Base-by-base conservation (phyloP, 2,329 filamentous ascomycete species). In the Aureobasidium lini region DNA sequence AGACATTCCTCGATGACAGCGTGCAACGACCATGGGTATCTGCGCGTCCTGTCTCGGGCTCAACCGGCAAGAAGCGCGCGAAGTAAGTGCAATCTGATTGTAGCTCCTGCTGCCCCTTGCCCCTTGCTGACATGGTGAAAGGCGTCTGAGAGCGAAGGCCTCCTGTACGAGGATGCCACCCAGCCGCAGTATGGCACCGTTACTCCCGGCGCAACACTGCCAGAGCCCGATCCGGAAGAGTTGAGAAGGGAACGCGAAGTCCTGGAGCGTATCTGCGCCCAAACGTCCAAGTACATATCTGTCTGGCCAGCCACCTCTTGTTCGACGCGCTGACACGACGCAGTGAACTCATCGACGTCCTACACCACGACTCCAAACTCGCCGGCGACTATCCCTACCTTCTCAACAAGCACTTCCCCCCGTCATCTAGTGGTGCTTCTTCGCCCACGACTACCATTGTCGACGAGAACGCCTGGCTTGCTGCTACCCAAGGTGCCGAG, bases 321-420 rank as follows among this genome's bases (percentile, higher is more conserved):
- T 3, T 29, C 34, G 43, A 39, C 23, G 39, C 34, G 28, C 32
- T 49, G 18, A 44, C 29, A 18, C 16, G 16, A 56, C 69, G 28
- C 62, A 79, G 77, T 67, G 77, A 79, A 64, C 70, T 79, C 68
- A 79, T 79, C 65, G 75, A 79, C 66, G 76, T 78, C 63, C 72
- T 75, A 54, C 76, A 79, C 54, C 70, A 71, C 52, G 70, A 73
- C 64, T 69, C 72, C 46, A 74, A 73, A 60, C 66, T 70, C 61
- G 60, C 64, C 52, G 69, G 68, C 60, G 74, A 76, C 61, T 76
- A 74, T 62, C 68, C 70, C 23, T 70, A 72, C 53, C 71, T 76
- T 32, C 75, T 76, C 67, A 72, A 70, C 63, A 73, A 75, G 54
- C 72, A 72, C 61, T 76, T 76, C 62, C 62, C 63, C 6, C 28